Evolutionary conservation across 805 yeast species (phyloP).

Genomic region (Hanseniaspora lindneri): DNA sequence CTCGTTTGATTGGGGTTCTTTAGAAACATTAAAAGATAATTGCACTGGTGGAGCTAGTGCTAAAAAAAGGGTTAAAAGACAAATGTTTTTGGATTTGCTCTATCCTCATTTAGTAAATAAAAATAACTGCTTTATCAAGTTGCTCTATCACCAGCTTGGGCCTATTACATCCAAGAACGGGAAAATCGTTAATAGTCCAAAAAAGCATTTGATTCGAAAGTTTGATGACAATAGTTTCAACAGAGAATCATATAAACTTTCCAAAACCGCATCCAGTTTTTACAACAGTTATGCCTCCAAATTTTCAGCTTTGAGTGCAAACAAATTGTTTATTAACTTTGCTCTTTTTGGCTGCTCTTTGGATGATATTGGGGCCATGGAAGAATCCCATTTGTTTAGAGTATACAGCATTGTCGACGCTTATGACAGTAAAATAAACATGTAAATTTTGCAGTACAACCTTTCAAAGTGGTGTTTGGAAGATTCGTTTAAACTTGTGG

Average conservation of each 20-base stretch:
- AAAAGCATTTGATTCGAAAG: conserved; percentile 11
- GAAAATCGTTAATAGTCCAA: conserved; percentile 7
- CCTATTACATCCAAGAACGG: conserved; percentile 12
- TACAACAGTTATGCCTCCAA: not conserved
- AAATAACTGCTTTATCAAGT: not conserved
- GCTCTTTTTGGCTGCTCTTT: conserved; percentile 13
- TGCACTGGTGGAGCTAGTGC: not conserved
- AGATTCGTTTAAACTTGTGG: conserved; percentile 7
- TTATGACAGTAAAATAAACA: not conserved
- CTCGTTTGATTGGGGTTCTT: not conserved
- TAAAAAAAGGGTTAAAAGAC: conserved; percentile 13
- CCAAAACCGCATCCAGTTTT: conserved; percentile 5
- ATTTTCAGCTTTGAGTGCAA: not conserved
- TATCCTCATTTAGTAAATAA: not conserved
- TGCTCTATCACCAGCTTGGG: conserved; percentile 8
- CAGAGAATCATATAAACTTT: conserved; percentile 11
- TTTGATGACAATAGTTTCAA: conserved; percentile 12
- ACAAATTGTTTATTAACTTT: conserved; percentile 4
- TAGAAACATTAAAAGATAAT: not conserved
- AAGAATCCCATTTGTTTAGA: not conserved
- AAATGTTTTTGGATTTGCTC: conserved; percentile 2
- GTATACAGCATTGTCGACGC: conserved; percentile 8
- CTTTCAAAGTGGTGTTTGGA: conserved; percentile 2
- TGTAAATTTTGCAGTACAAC: not conserved
- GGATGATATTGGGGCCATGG: conserved; percentile 15